Conservation (phyloP, 805 yeast species). For the Citeromyces nyonsensis region DNA sequence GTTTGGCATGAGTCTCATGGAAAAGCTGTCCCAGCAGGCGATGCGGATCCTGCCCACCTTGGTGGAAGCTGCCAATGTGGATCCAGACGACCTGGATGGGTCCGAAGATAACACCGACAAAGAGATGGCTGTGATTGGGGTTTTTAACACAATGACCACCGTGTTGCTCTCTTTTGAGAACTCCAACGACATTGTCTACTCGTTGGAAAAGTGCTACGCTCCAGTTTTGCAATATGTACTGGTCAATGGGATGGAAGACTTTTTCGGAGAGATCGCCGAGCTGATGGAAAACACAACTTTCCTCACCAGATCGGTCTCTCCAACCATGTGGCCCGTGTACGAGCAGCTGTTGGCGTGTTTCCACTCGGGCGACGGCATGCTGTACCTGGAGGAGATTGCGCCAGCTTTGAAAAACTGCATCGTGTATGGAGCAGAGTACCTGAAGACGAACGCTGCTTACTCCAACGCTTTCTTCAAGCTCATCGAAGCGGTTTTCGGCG, state of each 20-base stretch:
- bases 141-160: conserved; percentile 76
- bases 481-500: conserved; percentile 22
- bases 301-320: conserved; percentile 42
- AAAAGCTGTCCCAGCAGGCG: conserved; percentile 60
- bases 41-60: conserved; percentile 57
- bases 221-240: conserved; percentile 66
- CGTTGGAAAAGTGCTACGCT: conserved; percentile 56
- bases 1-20: conserved; percentile 55
- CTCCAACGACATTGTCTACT: conserved; percentile 49
- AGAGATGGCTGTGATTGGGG: conserved; percentile 74
- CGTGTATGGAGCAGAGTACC: conserved; percentile 33
- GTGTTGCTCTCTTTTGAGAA: conserved; percentile 79
- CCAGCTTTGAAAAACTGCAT: conserved; percentile 65
- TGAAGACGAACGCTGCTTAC: conserved; percentile 28
- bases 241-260: conserved; percentile 54
- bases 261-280: conserved; percentile 70
- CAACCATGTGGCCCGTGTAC: conserved; percentile 63
- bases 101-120: conserved; percentile 52
- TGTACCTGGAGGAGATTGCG: conserved; percentile 61
- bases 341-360: conserved; percentile 24
- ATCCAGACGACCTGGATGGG: no score
- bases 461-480: conserved; percentile 34
- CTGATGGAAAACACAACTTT: conserved; percentile 66
- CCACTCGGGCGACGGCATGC: conserved; percentile 32
- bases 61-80: conserved; percentile 36